Conservation (phyloP, 2,329 filamentous ascomycete genomes). For the Claviceps pazoutovae region DNA sequence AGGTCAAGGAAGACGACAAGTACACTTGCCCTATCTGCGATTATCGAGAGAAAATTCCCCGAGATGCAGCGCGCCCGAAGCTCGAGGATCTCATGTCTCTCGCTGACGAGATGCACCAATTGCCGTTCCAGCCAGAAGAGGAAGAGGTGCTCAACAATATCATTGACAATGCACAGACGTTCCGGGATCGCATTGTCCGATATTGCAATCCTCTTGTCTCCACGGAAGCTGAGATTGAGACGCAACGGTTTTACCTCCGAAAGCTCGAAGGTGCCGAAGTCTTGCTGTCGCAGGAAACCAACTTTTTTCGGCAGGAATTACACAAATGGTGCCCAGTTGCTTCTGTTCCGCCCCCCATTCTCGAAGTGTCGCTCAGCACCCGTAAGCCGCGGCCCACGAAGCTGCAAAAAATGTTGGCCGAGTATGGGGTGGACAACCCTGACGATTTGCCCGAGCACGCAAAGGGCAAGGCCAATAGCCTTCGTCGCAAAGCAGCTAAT, state of each 20-base stretch:
- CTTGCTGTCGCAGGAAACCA: conserved; percentile 82
- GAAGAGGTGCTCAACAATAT: conserved; percentile 78
- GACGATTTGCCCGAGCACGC: conserved; percentile 79
- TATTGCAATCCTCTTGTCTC: conserved; percentile 73
- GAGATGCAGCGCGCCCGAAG: conserved; percentile 89
- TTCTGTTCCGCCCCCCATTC: conserved; percentile 67
- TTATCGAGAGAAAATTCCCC: conserved; percentile 90
- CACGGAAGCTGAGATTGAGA: conserved; percentile 74
- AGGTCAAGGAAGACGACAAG: conserved; percentile 96
- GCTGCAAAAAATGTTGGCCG: conserved; percentile 83
- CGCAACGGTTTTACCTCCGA: conserved; percentile 84
- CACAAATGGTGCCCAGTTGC: conserved; percentile 92
- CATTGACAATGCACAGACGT: conserved; percentile 69
- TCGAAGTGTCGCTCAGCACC: conserved; percentile 80
- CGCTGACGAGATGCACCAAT: conserved; percentile 63
- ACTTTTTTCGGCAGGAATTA: conserved; percentile 89
- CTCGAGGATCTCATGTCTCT: conserved; percentile 76
- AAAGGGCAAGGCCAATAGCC: conserved; percentile 60
- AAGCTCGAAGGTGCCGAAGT: conserved; percentile 97
- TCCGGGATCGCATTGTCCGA: conserved; percentile 66
- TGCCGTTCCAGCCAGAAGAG: conserved; percentile 94
- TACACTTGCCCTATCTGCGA: conserved; percentile 98
- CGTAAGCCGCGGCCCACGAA: conserved; percentile 94
- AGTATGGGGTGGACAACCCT: conserved; percentile 77
- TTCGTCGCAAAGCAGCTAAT: conserved; percentile 57